Evolutionary conservation across 176 grass and related monocot genomes (phyloP), one percentile per base, ranked within the genome.

Genomic region (Oryza australiensis): DNA sequence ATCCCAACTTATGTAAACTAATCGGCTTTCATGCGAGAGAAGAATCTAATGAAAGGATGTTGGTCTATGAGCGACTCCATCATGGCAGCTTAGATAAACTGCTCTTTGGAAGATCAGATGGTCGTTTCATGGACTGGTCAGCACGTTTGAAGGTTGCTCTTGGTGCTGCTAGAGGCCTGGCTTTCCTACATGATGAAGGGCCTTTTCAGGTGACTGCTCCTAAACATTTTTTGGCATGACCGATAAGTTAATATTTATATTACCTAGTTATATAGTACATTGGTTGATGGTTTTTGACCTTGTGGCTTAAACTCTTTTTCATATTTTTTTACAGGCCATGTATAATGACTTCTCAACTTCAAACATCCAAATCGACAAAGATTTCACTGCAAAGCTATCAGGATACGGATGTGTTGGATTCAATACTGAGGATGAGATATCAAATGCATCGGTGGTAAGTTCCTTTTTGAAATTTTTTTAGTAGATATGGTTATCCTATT

Each of bases 161-260:
- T 4, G 88, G 83, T 65, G 91, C 97, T 83, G 97, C 97, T 66
- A 86, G 74, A 77, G 97, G 97, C 73, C 85, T 99, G 55, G 93
- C 93, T 81, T 99, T 99, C 75, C 86, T 99, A 42, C 97, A 96
- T 59, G 97, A 99, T 53, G 97, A 99, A 94, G 97, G 97, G 18
- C 97, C 97, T 74, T 99, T 99, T 91, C 97, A 99, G 93, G 96
- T 95, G 67, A 77, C 16, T 63, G 5, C 16, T 59, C 23, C 55
- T 87, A 32, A 73, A 27, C 48, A 14, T 45, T 53, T 6, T 72
- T 38, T 64, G 3, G 23, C 12, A 80, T 57, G 18, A 22, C 41
- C 1, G 32, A 30, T 60, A 45, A 41, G 7, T 70, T 27, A 7
- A 15, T 20, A 4, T 87, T 24, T 28, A 32, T 76, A 66, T 84